Evolutionary conservation across 352 stramenopile species (phyloP).

Genomic region (Phytopythium ostracodes): DNA sequence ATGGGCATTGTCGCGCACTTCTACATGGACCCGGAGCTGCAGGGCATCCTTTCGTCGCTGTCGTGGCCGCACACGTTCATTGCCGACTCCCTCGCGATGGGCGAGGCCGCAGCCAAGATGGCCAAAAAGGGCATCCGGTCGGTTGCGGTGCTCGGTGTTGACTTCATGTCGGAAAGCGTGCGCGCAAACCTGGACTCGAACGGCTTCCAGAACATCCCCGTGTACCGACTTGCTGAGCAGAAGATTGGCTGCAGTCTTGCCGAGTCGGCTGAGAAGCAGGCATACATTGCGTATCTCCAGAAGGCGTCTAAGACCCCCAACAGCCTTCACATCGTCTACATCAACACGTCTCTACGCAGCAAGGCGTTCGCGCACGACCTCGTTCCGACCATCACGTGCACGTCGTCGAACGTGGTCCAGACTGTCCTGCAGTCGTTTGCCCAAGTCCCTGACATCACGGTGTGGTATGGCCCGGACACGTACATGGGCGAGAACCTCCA

Average conservation of each 20-base stretch:
- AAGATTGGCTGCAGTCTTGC: constrained; percentile 95
- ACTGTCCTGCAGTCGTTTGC: constrained; percentile 94
- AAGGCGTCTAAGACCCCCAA: constrained; percentile 85
- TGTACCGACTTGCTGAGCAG: constrained; percentile 91
- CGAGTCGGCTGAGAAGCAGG: constrained; percentile 91
- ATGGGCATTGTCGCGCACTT: constrained; percentile 97
- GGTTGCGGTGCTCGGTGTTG: constrained; percentile 94
- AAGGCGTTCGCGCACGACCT: constrained; percentile 93
- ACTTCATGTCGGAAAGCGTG: constrained; percentile 98
- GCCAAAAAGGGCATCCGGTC: constrained; percentile 83
- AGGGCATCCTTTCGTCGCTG: constrained; percentile 77
- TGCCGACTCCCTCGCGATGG: constrained; percentile 96
- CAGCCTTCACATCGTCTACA: constrained; percentile 97
- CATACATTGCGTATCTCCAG: constrained; percentile 92
- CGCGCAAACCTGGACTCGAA: constrained; percentile 93
- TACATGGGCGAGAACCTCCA: constrained; percentile 98
- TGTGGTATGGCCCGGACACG: constrained; percentile 95
- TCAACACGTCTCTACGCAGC: constrained; percentile 97
- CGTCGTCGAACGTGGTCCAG: constrained; percentile 94
- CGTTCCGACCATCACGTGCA: constrained; percentile 97
- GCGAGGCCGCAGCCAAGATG: constrained; percentile 96
- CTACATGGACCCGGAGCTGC: constrained; percentile 98
- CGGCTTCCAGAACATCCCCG: constrained; percentile 87
- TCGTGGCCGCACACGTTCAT: constrained; percentile 92
- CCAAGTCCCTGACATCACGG: constrained; percentile 88